Evolutionary conservation across 106 monocot species (phyloP).

Genomic region (Iris macrosiphon): DNA sequence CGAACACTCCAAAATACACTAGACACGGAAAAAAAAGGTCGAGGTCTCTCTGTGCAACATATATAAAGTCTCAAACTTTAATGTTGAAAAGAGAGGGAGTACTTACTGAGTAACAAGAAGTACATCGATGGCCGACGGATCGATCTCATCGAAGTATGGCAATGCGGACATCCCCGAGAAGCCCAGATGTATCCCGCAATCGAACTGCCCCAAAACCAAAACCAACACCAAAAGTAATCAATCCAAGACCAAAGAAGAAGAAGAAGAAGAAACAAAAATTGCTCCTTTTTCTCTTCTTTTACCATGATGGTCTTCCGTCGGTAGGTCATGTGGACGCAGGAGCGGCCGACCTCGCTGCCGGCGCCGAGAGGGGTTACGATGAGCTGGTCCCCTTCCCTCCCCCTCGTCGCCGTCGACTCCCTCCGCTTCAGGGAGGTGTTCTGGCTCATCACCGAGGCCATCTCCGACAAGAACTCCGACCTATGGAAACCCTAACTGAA

Average conservation of each 20-base stretch:
- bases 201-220: slow-evolving; percentile 49
- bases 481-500: no score
- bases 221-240: no score
- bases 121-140: slow-evolving; percentile 89
- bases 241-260: no score
- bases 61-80: no score
- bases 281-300: not conserved
- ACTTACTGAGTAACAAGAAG: slow-evolving; percentile 98
- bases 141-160: slow-evolving; percentile 97
- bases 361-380: slow-evolving; percentile 83
- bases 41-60: no score
- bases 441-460: no score
- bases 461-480: no score
- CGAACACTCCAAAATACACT: no score
- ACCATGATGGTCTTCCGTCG: slow-evolving; percentile 82
- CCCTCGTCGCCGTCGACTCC: slow-evolving; percentile 35
- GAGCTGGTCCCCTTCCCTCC: slow-evolving; percentile 79
- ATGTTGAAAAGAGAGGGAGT: no score
- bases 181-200: slow-evolving; percentile 95
- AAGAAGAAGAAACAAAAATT: no score
- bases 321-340: slow-evolving; percentile 92
- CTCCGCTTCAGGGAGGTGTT: slow-evolving; percentile 30
- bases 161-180: slow-evolving; percentile 93
- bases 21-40: no score
- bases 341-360: slow-evolving; percentile 93